Evolutionary conservation across 768 basidiomycete genomes (phyloP), one percentile per base, ranked within the genome.

Genomic region (Wakefieldia striispora): DNA sequence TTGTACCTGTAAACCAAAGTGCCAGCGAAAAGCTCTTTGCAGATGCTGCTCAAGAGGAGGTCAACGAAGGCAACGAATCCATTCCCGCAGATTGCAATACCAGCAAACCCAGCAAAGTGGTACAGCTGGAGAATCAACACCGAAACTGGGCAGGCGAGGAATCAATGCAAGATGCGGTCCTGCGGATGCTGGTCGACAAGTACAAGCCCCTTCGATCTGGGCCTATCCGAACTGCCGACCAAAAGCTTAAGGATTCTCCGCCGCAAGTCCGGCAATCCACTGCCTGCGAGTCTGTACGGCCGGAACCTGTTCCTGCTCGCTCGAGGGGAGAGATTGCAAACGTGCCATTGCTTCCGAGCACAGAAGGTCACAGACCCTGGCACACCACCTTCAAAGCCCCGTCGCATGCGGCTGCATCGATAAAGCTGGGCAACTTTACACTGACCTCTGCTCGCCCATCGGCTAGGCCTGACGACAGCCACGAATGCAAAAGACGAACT

Each of bases 111-210:
- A 26, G 24, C n/a, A n/a, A n/a, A 8, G 5, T 66, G 45, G 58
- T 54, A 44, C 67, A 53, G 26, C 56, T 73, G 42, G 73, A 78
- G 55, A 71, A 68, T 41, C 73, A 79, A 56, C 71, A 84, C 29
- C 72, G 78, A 49, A 84, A 90, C 61, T 91, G 88, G 91, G 79
- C 78, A 2, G 88, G 88, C 0, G 87, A 92, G 11, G 91, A 92
- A 65, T 72, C 76, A 7, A 73, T 80, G 1, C 71, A 81, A 45
- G 83, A 88, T 68, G 78, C 83, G 0, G 83, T 93, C 1, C 72
- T 91, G 16, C 79, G 90, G 19, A 93, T 95, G 88, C 76, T 93
- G 6, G 76, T 91, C 29, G 91, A 93, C 72, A 87, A 89, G 63
- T 84, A 92, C 72, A 91, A 88, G 66, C 89, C 91, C 1, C 67